Evolutionary conservation across 164 flowering plant species (phyloP), one percentile per base, ranked within the genome.

Genomic region (Protea cynaroides): DNA sequence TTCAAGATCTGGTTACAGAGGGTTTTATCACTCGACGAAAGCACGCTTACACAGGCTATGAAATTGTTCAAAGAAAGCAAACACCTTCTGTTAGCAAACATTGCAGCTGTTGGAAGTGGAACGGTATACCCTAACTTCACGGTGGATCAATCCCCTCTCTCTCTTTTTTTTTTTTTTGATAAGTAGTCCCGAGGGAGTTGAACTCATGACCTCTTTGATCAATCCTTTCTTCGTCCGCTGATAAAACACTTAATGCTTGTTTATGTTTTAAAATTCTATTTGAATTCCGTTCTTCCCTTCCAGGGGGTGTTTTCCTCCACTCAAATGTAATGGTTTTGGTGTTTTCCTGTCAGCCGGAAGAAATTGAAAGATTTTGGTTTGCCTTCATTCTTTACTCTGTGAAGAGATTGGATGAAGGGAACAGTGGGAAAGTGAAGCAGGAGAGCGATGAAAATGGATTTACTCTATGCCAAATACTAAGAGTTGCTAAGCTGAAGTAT

Each of bases 291-390:
- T 37, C n/a, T 56, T 17, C 57, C 23, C 50, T 29, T 21, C 44
- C 10, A 7, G 24, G 17, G 21, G 21, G 40, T 12, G 38, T 29
- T n/a, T 8, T 64, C 15, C 18, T 15, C 3, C 9, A 43, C 10
- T 12, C 58, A 5, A 34, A 44, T 37, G 14, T 23, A 23, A 44
- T 47, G 49, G 46, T 47, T 43, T 65, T 18, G 24, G 15, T 49
- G 2, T 61, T 18, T 40, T 65, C 29, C 19, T 59, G 4, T 64
- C 80, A 92, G 99, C 81, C 79, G 0, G 96, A 86, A 65, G 97
- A 94, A 77, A 81, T 80, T 22, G 97, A 91, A 60, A 73, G 86
- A 51, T 83, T 68, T 66, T 89, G 95, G 97, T 87, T 86, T 82
- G 87, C 96, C 1, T 85, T 85, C 68, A 70, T 89, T 49, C 69